Evolutionary conservation across 2,329 filamentous ascomycete genomes (phyloP), one percentile per base, ranked within the genome.

Genomic region (Phyllosticta ampelicida): DNA sequence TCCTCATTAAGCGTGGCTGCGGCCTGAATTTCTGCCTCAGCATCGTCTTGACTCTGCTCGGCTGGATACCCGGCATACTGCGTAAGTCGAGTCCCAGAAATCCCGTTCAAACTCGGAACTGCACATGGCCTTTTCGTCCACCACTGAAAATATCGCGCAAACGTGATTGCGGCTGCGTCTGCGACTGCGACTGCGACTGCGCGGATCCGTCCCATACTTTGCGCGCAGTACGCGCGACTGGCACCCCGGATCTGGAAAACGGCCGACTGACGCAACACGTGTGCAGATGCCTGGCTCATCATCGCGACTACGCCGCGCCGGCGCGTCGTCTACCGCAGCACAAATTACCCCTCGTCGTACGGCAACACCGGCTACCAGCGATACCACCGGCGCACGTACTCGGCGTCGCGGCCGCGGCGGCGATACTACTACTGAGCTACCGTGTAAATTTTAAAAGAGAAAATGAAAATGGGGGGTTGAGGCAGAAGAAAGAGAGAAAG

Each of bases 261-360:
- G 2, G 29, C 29, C 19, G 3, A 26, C 53, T 55, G 8, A 55
- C 19, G 5, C 3, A 30, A 23, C 8, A 19, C 11, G 5, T 18
- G 4, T 54, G 30, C 5, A 57, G 55, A 57, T 49, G 55, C 55
- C 10, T 57, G 55, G 55, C 51, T 57, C 18, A 30, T 57, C 36
- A 51, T 57, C 18, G 55, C 55, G 13, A 9, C 50, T 3, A 29
- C 29, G 1, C 55, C 55, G 2, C 55, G 55, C n/a, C 16, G 50
- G n/a, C 55, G 55, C 20, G 55, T 57, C 2, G 55, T 57, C 23
- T 57, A 57, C 23, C 19, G 55, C 5, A 51, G 55, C 50, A 57
- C 55, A 1, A 26, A 49, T 2, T 48, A 48, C 21, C 21, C 51
- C 10, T 30, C 55, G 16, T 19, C 51, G 9, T 51, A 51, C 19